phyloP scores from a whole-genome alignment of 2,329 filamentous ascomycete genomes.

The Epichloe scottii region DNA sequence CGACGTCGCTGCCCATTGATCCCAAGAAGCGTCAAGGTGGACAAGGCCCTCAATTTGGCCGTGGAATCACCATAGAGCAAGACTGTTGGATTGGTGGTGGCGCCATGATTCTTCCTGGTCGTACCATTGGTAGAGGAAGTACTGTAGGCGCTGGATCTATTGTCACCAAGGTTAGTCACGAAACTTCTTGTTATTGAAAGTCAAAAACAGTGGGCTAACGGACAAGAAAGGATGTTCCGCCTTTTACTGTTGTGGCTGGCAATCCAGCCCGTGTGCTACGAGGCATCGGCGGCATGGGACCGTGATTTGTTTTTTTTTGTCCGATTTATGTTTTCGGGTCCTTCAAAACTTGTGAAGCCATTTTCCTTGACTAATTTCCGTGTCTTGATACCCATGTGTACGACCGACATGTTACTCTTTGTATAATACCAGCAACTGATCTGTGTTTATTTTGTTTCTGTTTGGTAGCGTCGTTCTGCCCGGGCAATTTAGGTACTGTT shows the following conservation, averaged over 20 bases:
- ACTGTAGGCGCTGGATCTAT: conserved; percentile 76
- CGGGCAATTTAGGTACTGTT: neutral
- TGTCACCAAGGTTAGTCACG: conserved; percentile 55
- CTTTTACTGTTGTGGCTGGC: conserved; percentile 56
- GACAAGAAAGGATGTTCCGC: conserved; percentile 44
- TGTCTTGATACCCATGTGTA: conserved; percentile 20
- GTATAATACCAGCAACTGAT: conserved; percentile 8
- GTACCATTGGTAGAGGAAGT: conserved; percentile 66
- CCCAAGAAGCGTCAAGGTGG: conserved; percentile 61
- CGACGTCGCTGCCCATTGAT: conserved; percentile 59
- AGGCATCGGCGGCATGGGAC: conserved; percentile 23
- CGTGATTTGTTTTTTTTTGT: conserved; percentile 9
- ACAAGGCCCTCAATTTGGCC: conserved; percentile 57
- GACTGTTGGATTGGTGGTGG: conserved; percentile 76
- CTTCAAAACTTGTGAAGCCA: neutral
- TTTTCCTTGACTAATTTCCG: conserved; percentile 6
- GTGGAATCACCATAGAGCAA: conserved; percentile 65
- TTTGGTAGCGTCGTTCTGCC: neutral
- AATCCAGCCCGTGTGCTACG: conserved; percentile 52
- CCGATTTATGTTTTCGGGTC: too few relatives aligned
- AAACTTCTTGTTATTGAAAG: too few relatives aligned
- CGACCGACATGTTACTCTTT: conserved; percentile 7
- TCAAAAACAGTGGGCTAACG: neutral
- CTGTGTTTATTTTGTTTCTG: neutral
- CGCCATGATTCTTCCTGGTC: conserved; percentile 64